Evolutionary conservation across 305 asterid species (phyloP).

Genomic region (Plantago lanceolata): DNA sequence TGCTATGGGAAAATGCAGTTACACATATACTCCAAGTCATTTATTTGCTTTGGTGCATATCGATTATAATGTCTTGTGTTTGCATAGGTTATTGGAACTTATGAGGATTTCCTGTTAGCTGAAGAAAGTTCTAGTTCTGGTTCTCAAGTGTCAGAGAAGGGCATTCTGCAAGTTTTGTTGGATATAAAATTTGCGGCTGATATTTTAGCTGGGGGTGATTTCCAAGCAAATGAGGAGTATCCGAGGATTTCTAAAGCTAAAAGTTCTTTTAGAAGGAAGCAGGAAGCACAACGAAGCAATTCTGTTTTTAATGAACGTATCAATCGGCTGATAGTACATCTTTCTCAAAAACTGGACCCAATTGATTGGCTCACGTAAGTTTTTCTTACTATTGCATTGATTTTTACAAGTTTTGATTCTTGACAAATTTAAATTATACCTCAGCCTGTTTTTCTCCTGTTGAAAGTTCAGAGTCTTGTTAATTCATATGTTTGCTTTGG

Average conservation of each 20-base stretch:
- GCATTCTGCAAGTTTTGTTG: conserved; percentile 76
- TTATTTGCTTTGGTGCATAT: conserved; percentile 15
- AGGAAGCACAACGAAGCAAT: conserved; percentile 44
- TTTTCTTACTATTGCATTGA: not conserved
- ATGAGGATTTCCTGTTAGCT: conserved; percentile 61
- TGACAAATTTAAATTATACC: not conserved
- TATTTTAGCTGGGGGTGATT: conserved; percentile 71
- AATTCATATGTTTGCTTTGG: conserved; percentile 1
- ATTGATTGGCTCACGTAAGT: conserved; percentile 99
- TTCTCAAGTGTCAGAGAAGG: conserved; percentile 75
- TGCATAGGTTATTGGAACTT: conserved; percentile 63
- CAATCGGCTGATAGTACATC: conserved; percentile 49
- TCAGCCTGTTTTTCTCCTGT: no score
- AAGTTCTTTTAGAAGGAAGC: conserved; percentile 68
- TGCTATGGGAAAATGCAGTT: not conserved
- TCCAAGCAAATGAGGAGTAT: conserved; percentile 44
- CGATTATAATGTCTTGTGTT: conserved; percentile 25
- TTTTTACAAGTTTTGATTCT: conserved; percentile 18
- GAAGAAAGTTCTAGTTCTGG: conserved; percentile 44
- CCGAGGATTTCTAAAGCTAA: conserved; percentile 44
- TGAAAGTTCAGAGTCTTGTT: no score
- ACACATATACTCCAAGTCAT: not conserved
- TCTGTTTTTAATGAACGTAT: conserved; percentile 55
- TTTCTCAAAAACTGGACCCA: conserved; percentile 82
- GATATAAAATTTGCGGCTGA: conserved; percentile 86